phyloP scores from a whole-genome alignment of 169 alveolate genomes.

The Eimeria maxima region DNA sequence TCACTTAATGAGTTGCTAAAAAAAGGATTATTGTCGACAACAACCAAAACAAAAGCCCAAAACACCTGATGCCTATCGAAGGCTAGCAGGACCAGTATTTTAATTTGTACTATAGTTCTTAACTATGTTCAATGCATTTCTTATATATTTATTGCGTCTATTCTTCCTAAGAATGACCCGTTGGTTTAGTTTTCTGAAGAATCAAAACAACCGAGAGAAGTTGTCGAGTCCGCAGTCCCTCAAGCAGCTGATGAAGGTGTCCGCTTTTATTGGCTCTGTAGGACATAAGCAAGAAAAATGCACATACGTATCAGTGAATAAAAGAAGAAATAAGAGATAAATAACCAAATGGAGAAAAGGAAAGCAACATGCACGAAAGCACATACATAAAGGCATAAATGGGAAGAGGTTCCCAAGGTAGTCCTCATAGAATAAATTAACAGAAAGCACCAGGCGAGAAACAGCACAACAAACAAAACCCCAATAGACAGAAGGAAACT shows the following conservation, averaged over 20 bases:
- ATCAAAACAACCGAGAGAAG: neutral
- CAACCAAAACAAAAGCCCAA: too few relatives aligned
- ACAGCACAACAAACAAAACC: too few relatives aligned
- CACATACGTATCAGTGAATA: too few relatives aligned
- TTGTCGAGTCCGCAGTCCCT: slow-evolving; percentile 52
- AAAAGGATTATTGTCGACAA: neutral
- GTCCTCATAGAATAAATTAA: too few relatives aligned
- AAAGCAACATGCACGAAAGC: neutral
- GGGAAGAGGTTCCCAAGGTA: too few relatives aligned
- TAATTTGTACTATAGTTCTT: neutral
- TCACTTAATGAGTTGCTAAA: neutral
- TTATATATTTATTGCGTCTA: too few relatives aligned
- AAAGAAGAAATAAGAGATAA: neutral
- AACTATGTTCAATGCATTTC: too few relatives aligned
- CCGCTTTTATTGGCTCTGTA: slow-evolving; percentile 32
- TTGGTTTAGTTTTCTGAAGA: too few relatives aligned
- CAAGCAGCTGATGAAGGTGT: slow-evolving; percentile 39
- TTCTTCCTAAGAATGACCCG: neutral
- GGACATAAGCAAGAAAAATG: neutral
- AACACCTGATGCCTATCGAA: too few relatives aligned
- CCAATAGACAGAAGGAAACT: too few relatives aligned
- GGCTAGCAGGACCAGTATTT: too few relatives aligned
- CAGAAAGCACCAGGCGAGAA: too few relatives aligned
- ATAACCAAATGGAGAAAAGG: neutral
- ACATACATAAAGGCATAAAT: neutral